phyloP scores from a whole-genome alignment of 345 rosid genomes.

The Turnera subulata region DNA sequence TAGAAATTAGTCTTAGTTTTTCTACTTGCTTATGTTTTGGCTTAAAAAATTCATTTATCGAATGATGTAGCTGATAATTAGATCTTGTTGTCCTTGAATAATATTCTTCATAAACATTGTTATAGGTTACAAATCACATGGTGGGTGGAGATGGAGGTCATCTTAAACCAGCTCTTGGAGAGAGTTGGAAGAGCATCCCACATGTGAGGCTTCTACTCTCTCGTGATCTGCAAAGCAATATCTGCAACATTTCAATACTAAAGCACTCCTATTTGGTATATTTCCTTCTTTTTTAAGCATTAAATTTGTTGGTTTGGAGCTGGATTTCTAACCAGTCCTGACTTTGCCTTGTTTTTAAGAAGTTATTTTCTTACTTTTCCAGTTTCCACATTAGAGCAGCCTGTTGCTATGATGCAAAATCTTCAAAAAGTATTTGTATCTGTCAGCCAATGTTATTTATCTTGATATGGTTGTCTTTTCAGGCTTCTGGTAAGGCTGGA shows the following conservation, averaged over 20 bases:
- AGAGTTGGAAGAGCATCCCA: conserved; percentile 82
- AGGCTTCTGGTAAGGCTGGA: conserved; percentile 39
- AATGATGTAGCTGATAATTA: background rate
- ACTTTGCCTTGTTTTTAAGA: background rate
- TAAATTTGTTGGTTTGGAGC: background rate
- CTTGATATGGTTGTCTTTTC: conserved; percentile 9
- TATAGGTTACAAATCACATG: conserved; percentile 79
- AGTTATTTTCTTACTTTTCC: background rate
- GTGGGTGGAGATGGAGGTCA: conserved; percentile 69
- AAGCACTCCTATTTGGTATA: conserved; percentile 67
- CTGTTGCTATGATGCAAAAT: background rate
- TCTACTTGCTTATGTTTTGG: background rate
- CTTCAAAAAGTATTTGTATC: background rate
- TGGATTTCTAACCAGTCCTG: background rate
- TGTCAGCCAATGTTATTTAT: background rate
- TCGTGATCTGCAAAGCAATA: conserved; percentile 33
- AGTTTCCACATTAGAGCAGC: background rate
- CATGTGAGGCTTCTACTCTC: conserved; percentile 66
- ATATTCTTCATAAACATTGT: background rate
- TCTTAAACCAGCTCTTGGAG: conserved; percentile 82
- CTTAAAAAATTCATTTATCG: too few species aligned
- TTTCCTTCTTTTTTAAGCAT: background rate
- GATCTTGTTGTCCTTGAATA: background rate
- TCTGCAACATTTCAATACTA: conserved; percentile 39
- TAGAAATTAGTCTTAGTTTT: background rate